Conservation (phyloP, 1,284 basidiomycete species). For the Ganoderma sinense region DNA sequence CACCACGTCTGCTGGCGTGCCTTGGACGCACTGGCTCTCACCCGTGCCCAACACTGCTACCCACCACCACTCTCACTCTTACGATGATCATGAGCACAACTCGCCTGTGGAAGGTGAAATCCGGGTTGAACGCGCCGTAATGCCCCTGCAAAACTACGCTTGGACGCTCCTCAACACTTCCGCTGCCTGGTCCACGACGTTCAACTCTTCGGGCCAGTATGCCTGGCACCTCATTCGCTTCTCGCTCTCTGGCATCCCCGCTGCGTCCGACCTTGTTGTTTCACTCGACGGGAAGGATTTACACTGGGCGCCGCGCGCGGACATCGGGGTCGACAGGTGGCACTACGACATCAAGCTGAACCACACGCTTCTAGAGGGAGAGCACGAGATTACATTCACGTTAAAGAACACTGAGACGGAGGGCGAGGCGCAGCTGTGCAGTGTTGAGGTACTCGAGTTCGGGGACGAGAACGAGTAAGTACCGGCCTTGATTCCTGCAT, state of each 20-base stretch:
- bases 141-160: conserved; percentile 80
- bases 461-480: conserved; percentile 69
- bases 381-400: conserved; percentile 64
- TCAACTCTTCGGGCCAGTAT: conserved; percentile 73
- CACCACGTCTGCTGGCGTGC: conserved; percentile 48
- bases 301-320: conserved; percentile 60
- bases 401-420: conserved; percentile 59
- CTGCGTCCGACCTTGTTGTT: conserved; percentile 60
- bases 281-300: conserved; percentile 68
- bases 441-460: conserved; percentile 80
- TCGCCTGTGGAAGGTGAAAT: conserved; percentile 11
- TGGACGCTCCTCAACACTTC: conserved; percentile 76
- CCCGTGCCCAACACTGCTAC: conserved; percentile 33
- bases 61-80: conserved; percentile 21
- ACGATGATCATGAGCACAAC: background rate
- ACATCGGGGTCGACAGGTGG: conserved; percentile 74
- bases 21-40: conserved; percentile 80
- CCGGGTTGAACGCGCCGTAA: conserved; percentile 74
- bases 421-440: conserved; percentile 77
- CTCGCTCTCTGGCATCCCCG: conserved; percentile 80
- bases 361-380: conserved; percentile 51
- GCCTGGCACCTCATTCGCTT: conserved; percentile 71
- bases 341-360: conserved; percentile 68
- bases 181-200: conserved; percentile 63
- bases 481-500: background rate